Evolutionary conservation across 371 early-diverging fungal species (phyloP), one percentile per base, ranked within the genome.

Genomic region (Mortierella sp.): DNA sequence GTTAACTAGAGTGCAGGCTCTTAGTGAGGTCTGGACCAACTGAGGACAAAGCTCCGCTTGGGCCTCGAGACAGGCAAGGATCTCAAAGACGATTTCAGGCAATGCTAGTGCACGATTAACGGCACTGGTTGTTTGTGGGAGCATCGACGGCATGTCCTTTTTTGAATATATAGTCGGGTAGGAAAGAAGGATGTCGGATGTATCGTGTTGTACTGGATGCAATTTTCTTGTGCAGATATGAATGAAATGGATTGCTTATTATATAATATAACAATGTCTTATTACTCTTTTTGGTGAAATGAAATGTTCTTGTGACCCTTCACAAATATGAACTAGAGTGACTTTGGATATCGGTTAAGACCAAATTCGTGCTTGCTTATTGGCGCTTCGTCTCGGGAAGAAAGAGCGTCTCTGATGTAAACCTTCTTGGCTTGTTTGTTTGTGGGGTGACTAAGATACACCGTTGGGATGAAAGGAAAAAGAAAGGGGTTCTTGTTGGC

Each of bases 41-140:
- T 71, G 70, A 15, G 81, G 71, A 19, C 66, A 64, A 26, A 70
- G 64, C 6, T 75, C 81, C 8, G 71, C 81, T 57, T 80, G 75
- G 58, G 75, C 75, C 13, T 74, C 81, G 61, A 80, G 75, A 42
- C 69, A 70, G 60, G 71, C 75, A 23, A 80, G 72, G 54, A 80
- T 74, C 68, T 74, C 81, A 54, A 70, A 80, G 65, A 80, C 71
- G 62, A 80, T 65, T 54, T 80, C 81, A 31, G 81, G 80, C 23
- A 80, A 43, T 40, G 80, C 75, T 32, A 80, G 80, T 22, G 80
- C 80, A 42, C 80, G 74, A 26, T 28, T 67, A 6, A 75, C 74
- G 53, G 80, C 74, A 45, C 56, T 70, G 23, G 60, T 51, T 22
- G 55, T 35, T 37, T 49, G 58, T 32, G 42, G 45, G 23, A 6